A percentile compares a stretch with the other conserved stretches of the same genome.
Evolutionary conservation across 768 basidiomycete genomes (phyloP).

Genomic region (Leccinum sublutescens): DNA sequence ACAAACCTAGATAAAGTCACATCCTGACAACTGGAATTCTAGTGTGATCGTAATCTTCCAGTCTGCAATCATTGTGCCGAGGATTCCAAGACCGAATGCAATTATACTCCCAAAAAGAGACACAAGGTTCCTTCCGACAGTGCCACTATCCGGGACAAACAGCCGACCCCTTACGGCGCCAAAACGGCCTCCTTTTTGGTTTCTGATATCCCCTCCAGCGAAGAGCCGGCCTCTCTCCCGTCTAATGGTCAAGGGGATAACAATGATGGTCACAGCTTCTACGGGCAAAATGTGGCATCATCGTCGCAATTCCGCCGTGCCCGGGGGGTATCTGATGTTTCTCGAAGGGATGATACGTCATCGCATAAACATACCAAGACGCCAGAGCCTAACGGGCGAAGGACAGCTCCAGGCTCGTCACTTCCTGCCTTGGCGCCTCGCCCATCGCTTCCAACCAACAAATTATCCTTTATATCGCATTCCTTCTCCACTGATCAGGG

Average conservation of each 20-base stretch:
- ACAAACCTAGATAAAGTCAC: background rate
- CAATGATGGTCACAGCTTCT: slow-evolving; percentile 40
- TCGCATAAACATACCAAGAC: slow-evolving; percentile 16
- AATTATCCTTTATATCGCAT: slow-evolving; percentile 47
- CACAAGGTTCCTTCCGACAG: slow-evolving; percentile 52
- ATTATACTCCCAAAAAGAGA: slow-evolving; percentile 72
- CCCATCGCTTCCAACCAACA: slow-evolving; percentile 23
- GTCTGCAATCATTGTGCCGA: slow-evolving; percentile 64
- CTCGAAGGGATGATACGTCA: slow-evolving; percentile 18
- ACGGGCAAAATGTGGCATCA: slow-evolving; percentile 47
- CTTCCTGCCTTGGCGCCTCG: slow-evolving; percentile 25
- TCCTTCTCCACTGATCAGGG: slow-evolving; percentile 39
- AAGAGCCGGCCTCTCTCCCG: slow-evolving; percentile 23
- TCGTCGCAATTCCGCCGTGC: slow-evolving; percentile 27
- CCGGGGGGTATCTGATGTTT: slow-evolving; percentile 25
- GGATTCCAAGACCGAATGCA: slow-evolving; percentile 56
- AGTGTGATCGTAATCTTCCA: slow-evolving; percentile 74
- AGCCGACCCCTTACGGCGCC: slow-evolving; percentile 40
- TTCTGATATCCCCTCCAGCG: slow-evolving; percentile 38
- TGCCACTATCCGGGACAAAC: slow-evolving; percentile 35
- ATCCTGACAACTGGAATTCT: slow-evolving; percentile 6
- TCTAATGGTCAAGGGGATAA: slow-evolving; percentile 23
- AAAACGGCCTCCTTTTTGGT: slow-evolving; percentile 51
- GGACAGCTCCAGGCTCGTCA: slow-evolving; percentile 16
- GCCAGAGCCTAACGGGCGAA: slow-evolving; percentile 26